Evolutionary conservation across 768 basidiomycete species (phyloP), one percentile per base, ranked within the genome.

Genomic region (Infundibulicybe gibba): DNA sequence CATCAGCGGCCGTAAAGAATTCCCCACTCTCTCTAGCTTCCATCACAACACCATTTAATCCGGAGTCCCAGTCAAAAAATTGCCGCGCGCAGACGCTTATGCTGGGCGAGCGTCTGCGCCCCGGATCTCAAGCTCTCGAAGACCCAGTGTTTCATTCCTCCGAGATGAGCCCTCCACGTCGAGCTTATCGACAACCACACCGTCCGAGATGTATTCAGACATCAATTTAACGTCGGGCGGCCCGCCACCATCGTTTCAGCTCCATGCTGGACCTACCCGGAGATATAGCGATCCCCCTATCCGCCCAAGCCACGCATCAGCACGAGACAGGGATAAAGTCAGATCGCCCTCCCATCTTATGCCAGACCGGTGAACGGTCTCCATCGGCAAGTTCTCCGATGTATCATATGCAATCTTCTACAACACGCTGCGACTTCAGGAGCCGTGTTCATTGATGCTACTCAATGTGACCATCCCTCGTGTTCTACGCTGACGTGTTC

Each of bases 61-160:
- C 67, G n/a, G 54, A 60, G 32, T 44, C 53, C 48, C 76, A 72
- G 75, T 62, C 82, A 86, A 86, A 87, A 86, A 86, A 87, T 75
- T 83, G 47, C 75, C 69, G 59, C 79, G 84, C 85, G 85, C 85
- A 85, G 85, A 83, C 77, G 84, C 75, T 74, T 74, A 76, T 57
- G 59, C 83, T 77, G 84, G 83, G 85, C 81, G 80, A 69, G 77
- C 78, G 83, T 83, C 85, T 85, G 85, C 85, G 84, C 81, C 76
- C 54, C 71, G 66, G 61, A 60, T 59, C 51, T 58, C 60, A 44
- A 51, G 57, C 54, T 57, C 64, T 41, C 58, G 66, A 67, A 66
- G 70, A 54, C 71, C 65, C 61, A 76, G 71, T 63, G 70, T 58
- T 55, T 62, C 56, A 37, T 58, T 55, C 50, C 54, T 55, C 43